These are phyloP conservation scores for Acephala macrosclerotiorum DNA, from an alignment of 2,329 filamentous ascomycete genomes.

Conservation along the genomic window DNA sequence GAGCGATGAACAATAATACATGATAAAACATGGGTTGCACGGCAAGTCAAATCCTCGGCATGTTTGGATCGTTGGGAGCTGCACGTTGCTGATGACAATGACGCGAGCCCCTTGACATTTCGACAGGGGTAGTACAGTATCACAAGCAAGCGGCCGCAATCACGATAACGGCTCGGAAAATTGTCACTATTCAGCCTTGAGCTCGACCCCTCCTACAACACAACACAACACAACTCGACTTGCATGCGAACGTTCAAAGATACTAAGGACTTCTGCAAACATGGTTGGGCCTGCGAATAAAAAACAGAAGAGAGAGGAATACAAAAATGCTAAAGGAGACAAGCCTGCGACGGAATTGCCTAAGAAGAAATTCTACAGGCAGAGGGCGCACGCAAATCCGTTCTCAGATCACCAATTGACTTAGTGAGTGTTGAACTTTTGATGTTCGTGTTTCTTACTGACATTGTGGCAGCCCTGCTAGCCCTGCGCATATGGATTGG, in stretches of 20 bases:
- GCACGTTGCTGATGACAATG: slow-evolving; percentile 7
- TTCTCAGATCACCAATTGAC: slow-evolving; percentile 92
- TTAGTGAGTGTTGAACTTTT: slow-evolving; percentile 70
- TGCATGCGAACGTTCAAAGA: not conserved
- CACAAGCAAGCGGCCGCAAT: not conserved
- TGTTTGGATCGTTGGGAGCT: not conserved
- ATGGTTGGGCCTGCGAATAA: slow-evolving; percentile 61
- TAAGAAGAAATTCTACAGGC: slow-evolving; percentile 94
- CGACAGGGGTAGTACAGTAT: not conserved
- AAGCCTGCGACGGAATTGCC: slow-evolving; percentile 62
- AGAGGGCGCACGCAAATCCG: slow-evolving; percentile 95
- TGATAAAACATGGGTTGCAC: not conserved
- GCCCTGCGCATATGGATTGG: slow-evolving; percentile 91
- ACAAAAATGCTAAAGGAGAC: slow-evolving; percentile 62
- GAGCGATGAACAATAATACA: not conserved
- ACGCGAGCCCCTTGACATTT: not conserved
- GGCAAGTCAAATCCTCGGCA: not conserved
- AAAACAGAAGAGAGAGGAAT: slow-evolving; percentile 70
- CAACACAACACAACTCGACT: slow-evolving; percentile 1
- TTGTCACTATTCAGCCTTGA: not conserved
- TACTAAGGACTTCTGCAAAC: not conserved
- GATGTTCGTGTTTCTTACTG: slow-evolving; percentile 29
- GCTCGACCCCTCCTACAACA: not conserved
- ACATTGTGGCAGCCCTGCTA: slow-evolving; percentile 67
- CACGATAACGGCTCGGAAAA: not conserved